Evolutionary conservation across 257 asterid genomes (phyloP).

Genomic region (Cruciata laevipes): DNA sequence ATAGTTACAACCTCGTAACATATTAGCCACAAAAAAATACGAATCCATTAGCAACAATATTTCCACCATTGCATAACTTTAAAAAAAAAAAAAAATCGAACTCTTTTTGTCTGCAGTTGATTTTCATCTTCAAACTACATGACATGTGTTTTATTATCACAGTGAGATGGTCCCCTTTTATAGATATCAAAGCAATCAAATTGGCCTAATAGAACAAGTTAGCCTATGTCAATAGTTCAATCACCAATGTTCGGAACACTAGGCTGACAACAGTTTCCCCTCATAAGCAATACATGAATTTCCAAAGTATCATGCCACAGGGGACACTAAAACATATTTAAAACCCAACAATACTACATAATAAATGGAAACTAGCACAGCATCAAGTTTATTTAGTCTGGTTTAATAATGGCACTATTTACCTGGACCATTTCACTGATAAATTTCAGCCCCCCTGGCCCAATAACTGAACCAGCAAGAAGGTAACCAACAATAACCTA

Average conservation of each 20-base stretch:
- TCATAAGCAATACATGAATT: too few relatives aligned
- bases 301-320: neutral
- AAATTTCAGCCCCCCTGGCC: slow-evolving; percentile 93
- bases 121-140: neutral
- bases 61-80: neutral
- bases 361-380: neutral
- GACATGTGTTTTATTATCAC: neutral
- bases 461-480: slow-evolving; percentile 91
- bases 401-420: slow-evolving; percentile 5
- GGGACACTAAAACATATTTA: neutral
- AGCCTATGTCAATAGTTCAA: neutral
- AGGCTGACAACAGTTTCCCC: too few relatives aligned
- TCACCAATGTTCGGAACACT: too few relatives aligned
- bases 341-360: neutral
- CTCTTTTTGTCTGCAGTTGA: neutral
- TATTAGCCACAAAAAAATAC: neutral
- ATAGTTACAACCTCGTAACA: neutral
- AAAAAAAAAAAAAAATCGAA: too few relatives aligned
- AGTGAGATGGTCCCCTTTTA: neutral
- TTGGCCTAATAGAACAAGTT: neutral
- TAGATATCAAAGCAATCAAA: neutral
- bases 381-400: neutral
- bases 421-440: slow-evolving; percentile 97
- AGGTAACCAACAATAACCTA: slow-evolving; percentile 94
- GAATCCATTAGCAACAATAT: neutral